Evolutionary conservation across 441 rosid species (phyloP).

Genomic region (Aleurites moluccanus): DNA sequence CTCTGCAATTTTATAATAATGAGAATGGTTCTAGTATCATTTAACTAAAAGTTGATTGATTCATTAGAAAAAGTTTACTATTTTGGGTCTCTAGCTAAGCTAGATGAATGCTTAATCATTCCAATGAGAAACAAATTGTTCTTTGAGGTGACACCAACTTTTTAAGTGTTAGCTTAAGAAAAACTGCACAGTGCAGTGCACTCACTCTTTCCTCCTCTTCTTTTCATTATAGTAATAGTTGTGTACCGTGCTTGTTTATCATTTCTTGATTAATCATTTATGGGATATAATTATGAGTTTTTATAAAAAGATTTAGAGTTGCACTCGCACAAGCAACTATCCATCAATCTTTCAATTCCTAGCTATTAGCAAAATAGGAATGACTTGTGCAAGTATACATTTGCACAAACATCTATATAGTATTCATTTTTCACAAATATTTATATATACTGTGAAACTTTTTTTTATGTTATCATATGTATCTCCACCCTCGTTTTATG

Average conservation of each 20-base stretch:
- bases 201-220: not conserved
- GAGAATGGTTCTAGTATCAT: too few species aligned
- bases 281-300: not conserved
- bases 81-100: not conserved
- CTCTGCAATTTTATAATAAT: too few species aligned
- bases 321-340: too few species aligned
- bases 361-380: too few species aligned
- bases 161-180: not conserved
- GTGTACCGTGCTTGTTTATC: not conserved
- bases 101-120: not conserved
- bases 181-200: not conserved
- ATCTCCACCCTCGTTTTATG: too few species aligned
- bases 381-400: too few species aligned
- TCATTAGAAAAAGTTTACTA: not conserved
- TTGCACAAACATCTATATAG: not conserved
- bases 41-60: too few species aligned
- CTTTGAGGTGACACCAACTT: slow-evolving; percentile 2
- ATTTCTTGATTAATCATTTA: not conserved
- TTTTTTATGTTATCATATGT: too few species aligned
- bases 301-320: too few species aligned
- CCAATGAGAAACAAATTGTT: not conserved
- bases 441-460: too few species aligned
- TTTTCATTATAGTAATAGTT: not conserved
- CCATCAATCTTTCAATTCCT: too few species aligned
- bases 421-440: too few species aligned